Percentiles rank a stretch among this genome's conserved stretches.
Evolutionary conservation across 441 rosid species (phyloP).

Genomic region (Lepidium campestre): DNA sequence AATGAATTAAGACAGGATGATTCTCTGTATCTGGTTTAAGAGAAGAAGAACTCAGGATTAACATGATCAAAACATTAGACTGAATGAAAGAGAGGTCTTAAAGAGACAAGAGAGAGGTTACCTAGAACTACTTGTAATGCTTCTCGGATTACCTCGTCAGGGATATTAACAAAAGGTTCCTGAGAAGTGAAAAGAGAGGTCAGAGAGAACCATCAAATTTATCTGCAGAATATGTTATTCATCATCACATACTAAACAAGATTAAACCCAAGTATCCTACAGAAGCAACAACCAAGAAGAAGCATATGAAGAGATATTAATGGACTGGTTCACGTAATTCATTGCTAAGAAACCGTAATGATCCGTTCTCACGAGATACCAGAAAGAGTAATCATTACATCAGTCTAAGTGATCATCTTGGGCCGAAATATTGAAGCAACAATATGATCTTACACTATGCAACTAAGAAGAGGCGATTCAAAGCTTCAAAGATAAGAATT

Average conservation of each 20-base stretch:
- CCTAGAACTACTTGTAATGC: constrained; percentile 72
- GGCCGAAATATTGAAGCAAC: neutral
- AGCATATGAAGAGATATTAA: neutral
- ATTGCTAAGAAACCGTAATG: neutral
- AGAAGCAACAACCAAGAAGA: neutral
- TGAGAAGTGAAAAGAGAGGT: constrained; percentile 12
- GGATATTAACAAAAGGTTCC: constrained; percentile 80
- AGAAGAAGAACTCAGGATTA: neutral
- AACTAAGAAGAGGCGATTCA: neutral
- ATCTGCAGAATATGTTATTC: neutral
- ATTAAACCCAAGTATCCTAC: neutral
- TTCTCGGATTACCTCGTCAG: constrained; percentile 67
- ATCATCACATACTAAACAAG: neutral
- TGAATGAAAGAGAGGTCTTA: neutral
- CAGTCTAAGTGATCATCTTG: neutral
- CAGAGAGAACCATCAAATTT: neutral
- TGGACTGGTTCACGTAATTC: neutral
- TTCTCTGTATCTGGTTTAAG: constrained; percentile 41
- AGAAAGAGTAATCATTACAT: neutral
- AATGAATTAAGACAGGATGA: constrained; percentile 58
- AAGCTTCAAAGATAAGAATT: neutral
- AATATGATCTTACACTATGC: neutral
- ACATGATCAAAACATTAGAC: neutral
- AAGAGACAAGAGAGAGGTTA: constrained; percentile 22
- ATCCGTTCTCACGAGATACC: neutral